Evolutionary conservation across 176 grass and related monocot genomes (phyloP), one percentile per base, ranked within the genome.

Genomic region (Poa annua): DNA sequence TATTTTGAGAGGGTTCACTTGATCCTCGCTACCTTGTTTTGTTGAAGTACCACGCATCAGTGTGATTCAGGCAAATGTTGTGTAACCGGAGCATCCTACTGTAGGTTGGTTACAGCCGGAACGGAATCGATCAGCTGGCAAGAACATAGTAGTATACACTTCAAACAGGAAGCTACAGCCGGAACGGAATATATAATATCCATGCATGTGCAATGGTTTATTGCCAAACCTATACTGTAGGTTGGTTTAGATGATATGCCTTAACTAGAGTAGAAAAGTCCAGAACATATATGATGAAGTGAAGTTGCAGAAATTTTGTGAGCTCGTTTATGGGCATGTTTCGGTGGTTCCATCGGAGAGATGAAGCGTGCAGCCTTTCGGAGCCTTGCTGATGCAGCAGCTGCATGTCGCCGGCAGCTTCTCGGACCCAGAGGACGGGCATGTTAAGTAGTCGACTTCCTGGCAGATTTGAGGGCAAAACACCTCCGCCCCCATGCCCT

Each of bases 361-460:
- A 26, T 91, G 86, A 4, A 94, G 92, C 24, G 84, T 87, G 86
- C 92, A 94, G n/a, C 86, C 86, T 13, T 89, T 79, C 45, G 75
- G 70, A 70, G 87, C 17, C 67, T 29, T 29, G 29, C 29, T 29
- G 29, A 91, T 8, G 76, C 92, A 94, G 65, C 84, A 94, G 56
- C 89, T 94, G 86, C 92, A 91, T 35, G 19, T 81, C 1, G 89
- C 45, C 19, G 83, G 68, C 12, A 91, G 88, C 70, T 81, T 78
- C 75, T 94, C 4, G 2, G 72, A 29, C 50, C 92, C 83, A 59
- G 88, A 88, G 5, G 88, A 83, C 20, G 88, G 71, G 75, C 91
- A 94, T 15, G 88, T 94, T 53, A 94, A 64, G 79, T 90, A 94
- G 32, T 77, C 80, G 14, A 94, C 88, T 6, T 84, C 14, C 3